Evolutionary conservation across 768 basidiomycete genomes (phyloP), one percentile per base, ranked within the genome.

Genomic region (Pisolithus microcarpus): DNA sequence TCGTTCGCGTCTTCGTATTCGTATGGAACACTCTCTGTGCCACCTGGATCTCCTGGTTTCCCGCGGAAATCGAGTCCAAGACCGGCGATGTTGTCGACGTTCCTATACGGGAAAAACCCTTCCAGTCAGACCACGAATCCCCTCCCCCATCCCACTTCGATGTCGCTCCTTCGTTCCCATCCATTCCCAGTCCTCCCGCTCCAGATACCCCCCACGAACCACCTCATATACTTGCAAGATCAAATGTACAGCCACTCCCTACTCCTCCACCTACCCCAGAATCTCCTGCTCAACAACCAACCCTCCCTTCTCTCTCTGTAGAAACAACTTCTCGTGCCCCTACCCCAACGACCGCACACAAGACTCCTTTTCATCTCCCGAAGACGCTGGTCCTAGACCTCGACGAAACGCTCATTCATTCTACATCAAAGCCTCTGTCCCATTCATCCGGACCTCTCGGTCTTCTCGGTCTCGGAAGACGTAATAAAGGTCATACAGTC

Each of bases 401-500:
- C 47, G 96, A 99, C 66, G 96, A 99, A 72, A 99, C 96, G 0
- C 81, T 99, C 44, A 98, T 98, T 52, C 96, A 99, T 65, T 96
- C 94, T 2, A 98, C 96, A 0, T 90, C 92, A 16, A 78, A 91
- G 36, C 85, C 89, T 23, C 75, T 87, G 31, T 66, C 72, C 46
- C 65, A 74, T 7, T 60, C 71, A 58, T 60, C 69, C 53, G 65
- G 72, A 30, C 76, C 83, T 21, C 76, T 79, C 2, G 81, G 84
- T 31, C 70, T 87, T 13, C 75, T 91, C 51, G 84, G 82, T 19
- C 66, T 84, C 42, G 70, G 77, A 47, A 61, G 79, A 58, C 67
- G 79, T 59, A 81, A 85, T 64, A 80, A 81, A 65, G 78, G 81
- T 48, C 89, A 91, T 72, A 89, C 86, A 57, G 92, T 99, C 6